Base-by-base conservation (phyloP, 805 yeast species). In the Saturnispora galanensis region DNA sequence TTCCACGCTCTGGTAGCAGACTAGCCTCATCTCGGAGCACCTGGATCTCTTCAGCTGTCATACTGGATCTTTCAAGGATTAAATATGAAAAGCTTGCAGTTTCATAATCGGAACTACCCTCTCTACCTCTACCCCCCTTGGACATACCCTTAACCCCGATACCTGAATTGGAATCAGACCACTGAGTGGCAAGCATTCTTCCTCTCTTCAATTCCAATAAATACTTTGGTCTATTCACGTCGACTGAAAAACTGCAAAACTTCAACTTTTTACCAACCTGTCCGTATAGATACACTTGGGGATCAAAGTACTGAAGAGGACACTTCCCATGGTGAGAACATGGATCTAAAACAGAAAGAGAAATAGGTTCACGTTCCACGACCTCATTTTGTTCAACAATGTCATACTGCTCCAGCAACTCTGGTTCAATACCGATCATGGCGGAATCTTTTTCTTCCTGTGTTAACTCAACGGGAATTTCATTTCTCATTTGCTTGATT, bases 181-280 rank as follows among this genome's bases (percentile, higher is more conserved):
- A 90, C 44, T 68, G 66, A 0, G 84, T 73, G 0, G 95, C 81
- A 45, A 90, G 65, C 31, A 75, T 66, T 46, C 76, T 73, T 10
- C 98, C 98, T 58, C 81, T 76, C 59, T 89, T 90, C 56, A 93
- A 70, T 56, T 93, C 97, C 64, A 82, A 62, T n/a, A 81, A 67
- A 54, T 73, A 93, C 51, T 71, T 70, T 1, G 97, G 97, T 55
- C 97, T 73, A 50, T 74, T 74, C 7, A 89, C 79, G 17, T 75
- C 71, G 46, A 84, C 81, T 43, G 73, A 74, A 58, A 79, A 88
- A 39, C 82, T 76, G 58, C 97, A 87, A 70, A 88, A 86, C 45
- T 74, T 74, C 42, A 84, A 66, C 47, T 77, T 71, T 50, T 72
- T 73, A 36, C 85, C 86, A 18, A 73, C 61, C 31, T 70, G 68